Conservation (phyloP, 305 asterid species). For the Solanum aculeatissimum region DNA sequence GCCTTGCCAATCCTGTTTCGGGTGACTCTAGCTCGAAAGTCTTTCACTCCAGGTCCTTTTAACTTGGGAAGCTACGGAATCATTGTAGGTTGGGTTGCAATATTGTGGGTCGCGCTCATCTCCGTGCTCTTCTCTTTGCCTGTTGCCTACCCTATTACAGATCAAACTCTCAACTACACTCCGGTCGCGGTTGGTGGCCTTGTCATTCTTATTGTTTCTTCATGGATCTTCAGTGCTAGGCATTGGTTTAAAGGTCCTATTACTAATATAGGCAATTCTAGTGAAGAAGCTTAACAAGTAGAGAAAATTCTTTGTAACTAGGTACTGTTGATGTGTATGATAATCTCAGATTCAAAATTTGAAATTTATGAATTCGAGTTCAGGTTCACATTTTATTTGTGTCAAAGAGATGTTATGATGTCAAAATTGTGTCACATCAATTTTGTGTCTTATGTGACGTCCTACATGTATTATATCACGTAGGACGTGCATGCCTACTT, state of each 20-base stretch:
- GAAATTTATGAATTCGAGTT: not conserved
- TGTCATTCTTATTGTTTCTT: conserved; percentile 34
- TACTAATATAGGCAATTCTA: conserved; percentile 30
- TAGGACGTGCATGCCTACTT: too few species aligned
- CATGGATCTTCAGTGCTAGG: conserved; percentile 66
- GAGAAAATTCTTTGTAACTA: not conserved
- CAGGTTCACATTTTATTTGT: not conserved
- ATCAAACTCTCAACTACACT: conserved; percentile 76
- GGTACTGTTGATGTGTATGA: not conserved
- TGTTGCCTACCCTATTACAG: conserved; percentile 63
- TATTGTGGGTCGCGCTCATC: conserved; percentile 73
- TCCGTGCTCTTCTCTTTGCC: conserved; percentile 92
- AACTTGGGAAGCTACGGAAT: conserved; percentile 71
- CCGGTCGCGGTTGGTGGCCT: conserved; percentile 94
- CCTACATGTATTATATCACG: too few species aligned
- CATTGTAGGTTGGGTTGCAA: conserved; percentile 64
- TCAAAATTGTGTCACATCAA: too few species aligned
- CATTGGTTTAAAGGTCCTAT: conserved; percentile 95
- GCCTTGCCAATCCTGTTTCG: conserved; percentile 82
- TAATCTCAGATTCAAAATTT: not conserved
- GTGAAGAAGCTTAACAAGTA: not conserved
- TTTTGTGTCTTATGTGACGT: too few species aligned
- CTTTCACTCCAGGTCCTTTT: conserved; percentile 74
- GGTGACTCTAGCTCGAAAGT: conserved; percentile 72
- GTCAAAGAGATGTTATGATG: not conserved